Base-by-base conservation (phyloP, 192 early-diverging fungal genomes). In the Podila horticola region DNA sequence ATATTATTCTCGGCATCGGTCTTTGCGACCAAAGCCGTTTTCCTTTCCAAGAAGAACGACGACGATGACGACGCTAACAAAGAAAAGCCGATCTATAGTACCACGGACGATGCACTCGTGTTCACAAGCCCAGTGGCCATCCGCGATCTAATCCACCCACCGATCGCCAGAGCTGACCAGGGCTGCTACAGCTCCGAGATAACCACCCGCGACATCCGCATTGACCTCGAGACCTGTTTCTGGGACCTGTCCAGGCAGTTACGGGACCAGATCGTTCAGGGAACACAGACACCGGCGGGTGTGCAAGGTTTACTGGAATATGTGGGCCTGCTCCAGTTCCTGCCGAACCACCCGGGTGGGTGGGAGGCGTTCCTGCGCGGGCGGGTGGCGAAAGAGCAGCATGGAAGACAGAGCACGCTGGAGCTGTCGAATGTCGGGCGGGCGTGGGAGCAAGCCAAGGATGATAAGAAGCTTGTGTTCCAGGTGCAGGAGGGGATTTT, bases 21-120 rank as follows among this genome's bases (percentile, higher is more conserved):
- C 24, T 75, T 75, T 49, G 74, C 74, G 4, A 57, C 62, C 59
- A 77, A 77, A 28, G 33, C 68, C 34, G 63, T 67, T 10, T 77
- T 71, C 64, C 55, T 77, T 11, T 71, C 75, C 34, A 38, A 38
- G 36, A 38, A 38, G 36, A 38, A 38, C 36, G 0, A 38, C 36
- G 10, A 38, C 36, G 33, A 34, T 6, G 6, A 34, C 33, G 6
- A 34, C 33, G 61, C 36, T 5, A 33, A 58, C 31, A 36, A 60
- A 38, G 58, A 48, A 12, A 33, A 69, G 13, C 6, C 55, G 2
- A 34, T 1, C 28, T n/a, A 41, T 9, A 38, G 36, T 4, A 77
- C 75, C 5, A 66, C 75, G 7, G 61, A 77, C n/a, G 64, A 67
- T 11, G 29, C 10, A 2, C 31, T 77, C 22, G 41, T 31, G 1